Evolutionary conservation across 306 rosid genomes (phyloP).

Genomic region (Citrullus colocynthis): DNA sequence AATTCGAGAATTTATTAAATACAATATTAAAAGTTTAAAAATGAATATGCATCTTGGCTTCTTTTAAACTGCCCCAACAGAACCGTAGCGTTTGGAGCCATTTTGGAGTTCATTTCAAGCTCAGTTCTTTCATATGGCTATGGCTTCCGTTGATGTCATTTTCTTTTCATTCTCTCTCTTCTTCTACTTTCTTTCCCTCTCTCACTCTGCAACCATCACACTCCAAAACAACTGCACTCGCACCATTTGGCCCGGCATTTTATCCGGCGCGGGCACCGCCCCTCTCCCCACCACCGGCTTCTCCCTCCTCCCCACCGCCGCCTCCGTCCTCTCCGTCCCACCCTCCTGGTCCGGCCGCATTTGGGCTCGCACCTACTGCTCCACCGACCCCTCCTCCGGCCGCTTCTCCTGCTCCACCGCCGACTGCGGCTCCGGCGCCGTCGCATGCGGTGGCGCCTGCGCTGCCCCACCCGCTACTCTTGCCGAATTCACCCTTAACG

Average conservation of each 20-base stretch:
- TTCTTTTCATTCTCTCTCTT: background rate
- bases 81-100: background rate
- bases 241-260: slow-evolving; percentile 70
- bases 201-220: slow-evolving; percentile 39
- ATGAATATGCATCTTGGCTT: background rate
- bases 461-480: slow-evolving; percentile 58
- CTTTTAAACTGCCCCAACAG: background rate
- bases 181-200: background rate
- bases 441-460: slow-evolving; percentile 43
- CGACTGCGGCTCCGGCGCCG: slow-evolving; percentile 52
- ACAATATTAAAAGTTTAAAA: no score
- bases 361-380: slow-evolving; percentile 69
- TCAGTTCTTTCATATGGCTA: background rate
- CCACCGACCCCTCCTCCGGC: slow-evolving; percentile 29
- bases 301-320: slow-evolving; percentile 31
- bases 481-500: slow-evolving; percentile 64
- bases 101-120: background rate
- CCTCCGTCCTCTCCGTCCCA: slow-evolving; percentile 32
- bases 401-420: slow-evolving; percentile 66
- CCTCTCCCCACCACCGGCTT: slow-evolving; percentile 64
- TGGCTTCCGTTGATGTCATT: background rate
- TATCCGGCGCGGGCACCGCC: slow-evolving; percentile 46
- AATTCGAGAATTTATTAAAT: no score
- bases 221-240: slow-evolving; percentile 46
- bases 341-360: slow-evolving; percentile 77